These are phyloP conservation scores for Epichloe amarillans DNA, from an alignment of 2,329 filamentous ascomycete species.

Conservation along the genomic window DNA sequence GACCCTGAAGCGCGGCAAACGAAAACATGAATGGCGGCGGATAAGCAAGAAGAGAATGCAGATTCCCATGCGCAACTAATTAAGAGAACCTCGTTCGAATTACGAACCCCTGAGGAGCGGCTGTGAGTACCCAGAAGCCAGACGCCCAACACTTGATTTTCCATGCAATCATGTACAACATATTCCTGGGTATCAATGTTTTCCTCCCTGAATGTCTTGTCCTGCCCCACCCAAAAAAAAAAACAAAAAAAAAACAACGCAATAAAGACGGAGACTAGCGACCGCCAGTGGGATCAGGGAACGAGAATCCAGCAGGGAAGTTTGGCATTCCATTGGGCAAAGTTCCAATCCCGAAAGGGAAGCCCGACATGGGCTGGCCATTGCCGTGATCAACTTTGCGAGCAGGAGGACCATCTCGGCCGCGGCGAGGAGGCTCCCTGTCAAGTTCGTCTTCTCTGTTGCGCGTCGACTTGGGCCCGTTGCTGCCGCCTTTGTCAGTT, in stretches of 20 bases:
- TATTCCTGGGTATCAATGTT: constrained; percentile 1
- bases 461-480: constrained; percentile 50
- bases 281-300: constrained; percentile 20
- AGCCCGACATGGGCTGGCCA: constrained; percentile 13
- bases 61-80: background rate
- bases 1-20: background rate
- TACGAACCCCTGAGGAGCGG: background rate
- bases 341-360: constrained; percentile 27
- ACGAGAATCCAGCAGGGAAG: constrained; percentile 26
- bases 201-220: background rate
- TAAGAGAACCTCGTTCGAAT: background rate
- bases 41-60: background rate
- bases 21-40: background rate
- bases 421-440: constrained; percentile 17
- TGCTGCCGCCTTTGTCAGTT: constrained; percentile 51
- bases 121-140: background rate
- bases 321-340: constrained; percentile 29
- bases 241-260: too few relatives aligned
- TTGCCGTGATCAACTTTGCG: constrained; percentile 11
- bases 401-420: constrained; percentile 6
- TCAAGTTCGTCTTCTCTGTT: constrained; percentile 24
- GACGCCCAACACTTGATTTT: background rate
- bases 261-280: background rate
- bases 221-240: too few relatives aligned
- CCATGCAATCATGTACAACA: background rate